Evolutionary conservation across 2,329 filamentous ascomycete species (phyloP).

Genomic region (Chalara sp.): DNA sequence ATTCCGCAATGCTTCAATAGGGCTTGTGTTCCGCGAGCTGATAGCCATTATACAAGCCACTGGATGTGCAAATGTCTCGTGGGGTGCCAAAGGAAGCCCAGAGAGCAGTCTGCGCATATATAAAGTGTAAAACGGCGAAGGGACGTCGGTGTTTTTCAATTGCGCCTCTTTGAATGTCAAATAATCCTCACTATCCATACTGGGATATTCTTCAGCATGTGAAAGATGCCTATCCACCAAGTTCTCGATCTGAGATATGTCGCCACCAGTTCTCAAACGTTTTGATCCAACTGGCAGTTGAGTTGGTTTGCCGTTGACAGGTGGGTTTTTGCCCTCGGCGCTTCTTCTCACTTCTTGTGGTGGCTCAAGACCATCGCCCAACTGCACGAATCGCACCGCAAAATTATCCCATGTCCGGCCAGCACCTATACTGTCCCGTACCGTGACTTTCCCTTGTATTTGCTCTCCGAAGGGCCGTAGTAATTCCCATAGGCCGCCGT

Average conservation of each 20-base stretch:
- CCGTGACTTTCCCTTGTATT: conserved; percentile 79
- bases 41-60: conserved; percentile 93
- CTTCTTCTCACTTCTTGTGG: conserved; percentile 36
- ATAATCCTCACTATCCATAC: conserved; percentile 22
- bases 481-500: conserved; percentile 74
- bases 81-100: conserved; percentile 67
- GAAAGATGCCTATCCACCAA: conserved; percentile 74
- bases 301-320: conserved; percentile 15
- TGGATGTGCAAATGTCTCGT: conserved; percentile 92
- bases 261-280: conserved; percentile 32
- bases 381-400: conserved; percentile 74
- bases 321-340: conserved; percentile 16
- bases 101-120: conserved; percentile 82
- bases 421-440: conserved; percentile 82
- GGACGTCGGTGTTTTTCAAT: conserved; percentile 28
- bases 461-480: conserved; percentile 86
- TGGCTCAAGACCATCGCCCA: conserved; percentile 52
- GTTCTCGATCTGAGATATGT: conserved; percentile 67
- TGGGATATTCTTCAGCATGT: conserved; percentile 54
- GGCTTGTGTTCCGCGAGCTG: conserved; percentile 75
- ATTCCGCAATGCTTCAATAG: conserved; percentile 79
- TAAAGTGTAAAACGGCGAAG: conserved; percentile 76
- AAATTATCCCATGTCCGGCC: conserved; percentile 85
- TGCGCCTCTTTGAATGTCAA: conserved; percentile 31
- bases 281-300: conserved; percentile 12